A percentile compares a stretch with the other conserved stretches of the same genome.
Evolutionary conservation across 2,329 filamentous ascomycete genomes (phyloP).

Genomic region (Colletotrichum trifolii): DNA sequence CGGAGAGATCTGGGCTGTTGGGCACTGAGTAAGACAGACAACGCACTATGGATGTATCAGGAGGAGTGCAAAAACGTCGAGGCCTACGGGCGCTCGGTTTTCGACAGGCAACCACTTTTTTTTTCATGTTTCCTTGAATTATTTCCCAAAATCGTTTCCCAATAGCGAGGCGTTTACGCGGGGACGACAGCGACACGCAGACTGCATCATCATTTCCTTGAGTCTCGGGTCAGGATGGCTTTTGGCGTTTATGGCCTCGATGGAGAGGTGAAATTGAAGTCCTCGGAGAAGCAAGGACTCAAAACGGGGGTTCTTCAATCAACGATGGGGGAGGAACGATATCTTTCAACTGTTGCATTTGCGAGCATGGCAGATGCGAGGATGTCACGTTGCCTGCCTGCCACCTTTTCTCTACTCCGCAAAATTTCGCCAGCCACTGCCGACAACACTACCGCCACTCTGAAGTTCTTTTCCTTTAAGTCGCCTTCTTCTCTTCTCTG

Average conservation of each 20-base stretch:
- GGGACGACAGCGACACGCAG: slow-evolving; percentile 35
- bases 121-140: neutral
- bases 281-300: slow-evolving; percentile 4
- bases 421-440: neutral
- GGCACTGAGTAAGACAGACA: slow-evolving; percentile 30
- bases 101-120: too few relatives aligned
- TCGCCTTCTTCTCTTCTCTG: slow-evolving; percentile 7
- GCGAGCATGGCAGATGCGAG: slow-evolving; percentile 18
- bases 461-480: slow-evolving; percentile 3
- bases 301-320: slow-evolving; percentile 6
- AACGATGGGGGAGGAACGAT: neutral
- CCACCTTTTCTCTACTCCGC: slow-evolving; percentile 22
- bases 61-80: too few relatives aligned
- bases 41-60: too few relatives aligned
- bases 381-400: slow-evolving; percentile 14
- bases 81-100: too few relatives aligned
- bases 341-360: slow-evolving; percentile 17
- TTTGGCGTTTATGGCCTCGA: slow-evolving; percentile 28
- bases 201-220: slow-evolving; percentile 37
- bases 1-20: slow-evolving; percentile 28
- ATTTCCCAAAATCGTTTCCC: slow-evolving; percentile 31
- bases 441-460: slow-evolving; percentile 22
- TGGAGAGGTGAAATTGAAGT: slow-evolving; percentile 3
- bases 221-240: slow-evolving; percentile 16
- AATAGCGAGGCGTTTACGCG: slow-evolving; percentile 35